Evolutionary conservation across 768 basidiomycete species (phyloP).

Genomic region (Clitopilus passeckerianus): DNA sequence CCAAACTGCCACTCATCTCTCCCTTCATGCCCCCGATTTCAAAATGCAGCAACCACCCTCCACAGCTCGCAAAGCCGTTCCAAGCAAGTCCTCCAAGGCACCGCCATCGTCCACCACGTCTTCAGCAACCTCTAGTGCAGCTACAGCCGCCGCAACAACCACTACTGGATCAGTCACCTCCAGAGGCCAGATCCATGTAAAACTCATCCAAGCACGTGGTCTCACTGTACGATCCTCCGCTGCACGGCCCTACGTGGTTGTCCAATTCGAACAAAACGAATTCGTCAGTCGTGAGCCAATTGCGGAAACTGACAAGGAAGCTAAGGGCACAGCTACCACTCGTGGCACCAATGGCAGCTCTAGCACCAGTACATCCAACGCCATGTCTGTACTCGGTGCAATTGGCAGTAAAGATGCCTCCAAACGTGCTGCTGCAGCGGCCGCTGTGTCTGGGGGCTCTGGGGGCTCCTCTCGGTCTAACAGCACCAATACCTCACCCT

Average conservation of each 20-base stretch:
- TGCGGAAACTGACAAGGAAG: constrained; percentile 81
- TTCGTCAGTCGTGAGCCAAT: constrained; percentile 91
- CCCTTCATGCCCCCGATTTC: constrained; percentile 84
- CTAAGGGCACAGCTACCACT: constrained; percentile 73
- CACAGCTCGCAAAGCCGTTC: constrained; percentile 23
- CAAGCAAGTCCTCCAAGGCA: constrained; percentile 16
- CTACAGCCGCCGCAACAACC: constrained; percentile 17
- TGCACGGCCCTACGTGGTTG: constrained; percentile 88
- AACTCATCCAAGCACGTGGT: constrained; percentile 86
- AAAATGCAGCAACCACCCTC: constrained; percentile 68
- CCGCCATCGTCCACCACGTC: constrained; percentile 37
- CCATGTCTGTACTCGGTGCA: constrained; percentile 62
- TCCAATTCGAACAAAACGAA: constrained; percentile 98
- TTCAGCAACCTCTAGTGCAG: constrained; percentile 10
- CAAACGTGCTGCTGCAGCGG: constrained; percentile 23
- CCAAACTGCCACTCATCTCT: constrained; percentile 53
- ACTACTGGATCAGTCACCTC: constrained; percentile 29
- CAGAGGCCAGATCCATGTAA: constrained; percentile 86
- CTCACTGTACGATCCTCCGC: constrained; percentile 66
- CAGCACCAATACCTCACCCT: constrained; percentile 38
- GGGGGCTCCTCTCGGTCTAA: neutral
- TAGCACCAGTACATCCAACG: constrained; percentile 41
- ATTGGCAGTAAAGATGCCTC: constrained; percentile 46
- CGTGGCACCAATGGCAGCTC: constrained; percentile 30
- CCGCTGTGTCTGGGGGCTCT: constrained; percentile 31